Conservation (phyloP, 305 asterid genomes). For the Fraxinus latifolia region DNA sequence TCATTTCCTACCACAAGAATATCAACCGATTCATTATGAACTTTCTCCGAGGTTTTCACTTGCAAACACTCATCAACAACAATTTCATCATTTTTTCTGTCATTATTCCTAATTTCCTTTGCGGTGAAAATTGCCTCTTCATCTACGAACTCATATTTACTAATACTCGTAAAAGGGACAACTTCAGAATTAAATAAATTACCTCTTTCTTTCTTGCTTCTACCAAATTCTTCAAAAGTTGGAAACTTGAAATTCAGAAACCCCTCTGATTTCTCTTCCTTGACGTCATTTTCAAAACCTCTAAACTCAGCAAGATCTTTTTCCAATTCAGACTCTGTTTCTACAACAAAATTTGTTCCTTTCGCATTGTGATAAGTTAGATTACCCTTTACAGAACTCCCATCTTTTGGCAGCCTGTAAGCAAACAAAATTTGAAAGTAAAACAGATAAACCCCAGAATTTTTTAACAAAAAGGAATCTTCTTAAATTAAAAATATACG, state of each 20-base stretch:
- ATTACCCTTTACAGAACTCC: slow-evolving; percentile 13
- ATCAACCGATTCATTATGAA: not conserved
- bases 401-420: slow-evolving; percentile 38
- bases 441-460: not conserved
- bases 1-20: slow-evolving; percentile 27
- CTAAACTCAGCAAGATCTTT: slow-evolving; percentile 19
- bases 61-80: slow-evolving; percentile 5
- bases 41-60: slow-evolving; percentile 8
- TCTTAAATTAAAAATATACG: not conserved
- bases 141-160: slow-evolving; percentile 22
- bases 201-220: slow-evolving; percentile 28
- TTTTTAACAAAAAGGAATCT: not conserved
- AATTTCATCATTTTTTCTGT: slow-evolving; percentile 7
- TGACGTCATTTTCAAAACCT: slow-evolving; percentile 5
- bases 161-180: slow-evolving; percentile 27
- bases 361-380: slow-evolving; percentile 11
- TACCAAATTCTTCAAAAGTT: slow-evolving; percentile 57
- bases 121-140: slow-evolving; percentile 30
- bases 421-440: not conserved
- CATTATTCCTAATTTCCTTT: slow-evolving; percentile 21
- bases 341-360: slow-evolving; percentile 7
- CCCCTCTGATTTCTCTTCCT: slow-evolving; percentile 33
- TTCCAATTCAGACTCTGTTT: slow-evolving; percentile 28
- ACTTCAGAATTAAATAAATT: slow-evolving; percentile 26
- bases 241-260: slow-evolving; percentile 66